phyloP scores from a whole-genome alignment of 106 monocot species.

The Posidonia australis region DNA sequence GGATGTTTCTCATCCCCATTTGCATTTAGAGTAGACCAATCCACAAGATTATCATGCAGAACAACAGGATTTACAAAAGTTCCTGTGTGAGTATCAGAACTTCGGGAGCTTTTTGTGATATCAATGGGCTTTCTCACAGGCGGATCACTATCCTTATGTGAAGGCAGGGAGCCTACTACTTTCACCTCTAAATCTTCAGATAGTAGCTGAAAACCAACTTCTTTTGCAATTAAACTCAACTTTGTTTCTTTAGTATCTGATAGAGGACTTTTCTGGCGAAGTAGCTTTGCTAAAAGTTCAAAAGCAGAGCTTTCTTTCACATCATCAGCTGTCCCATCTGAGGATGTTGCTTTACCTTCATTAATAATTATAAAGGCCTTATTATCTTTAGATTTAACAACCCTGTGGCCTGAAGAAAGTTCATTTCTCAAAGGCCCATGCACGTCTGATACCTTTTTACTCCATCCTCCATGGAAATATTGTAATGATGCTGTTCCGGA shows the following conservation, averaged over 20 bases:
- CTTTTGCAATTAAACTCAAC: conserved; percentile 79
- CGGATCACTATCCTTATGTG: conserved; percentile 6
- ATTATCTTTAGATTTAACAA: conserved; percentile 42
- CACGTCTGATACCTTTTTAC: conserved; percentile 12
- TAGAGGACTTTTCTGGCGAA: conserved; percentile 35
- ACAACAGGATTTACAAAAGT: conserved; percentile 2
- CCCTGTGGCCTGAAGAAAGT: conserved; percentile 16
- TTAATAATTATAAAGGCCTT: conserved; percentile 42
- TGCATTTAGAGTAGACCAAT: conserved; percentile 3
- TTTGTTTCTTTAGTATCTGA: conserved; percentile 38
- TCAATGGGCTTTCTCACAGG: neutral
- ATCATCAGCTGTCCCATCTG: conserved; percentile 13
- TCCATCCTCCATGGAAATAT: conserved; percentile 4
- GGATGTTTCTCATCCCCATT: conserved; percentile 19
- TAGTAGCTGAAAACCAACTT: conserved; percentile 76
- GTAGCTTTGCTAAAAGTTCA: conserved; percentile 42
- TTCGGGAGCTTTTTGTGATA: conserved; percentile 10
- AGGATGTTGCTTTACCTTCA: conserved; percentile 33
- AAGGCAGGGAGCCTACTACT: conserved; percentile 27
- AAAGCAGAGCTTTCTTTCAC: conserved; percentile 25
- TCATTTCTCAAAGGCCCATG: conserved; percentile 1
- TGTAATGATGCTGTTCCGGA: conserved; percentile 2
- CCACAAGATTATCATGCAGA: conserved; percentile 6
- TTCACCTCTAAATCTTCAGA: conserved; percentile 89
- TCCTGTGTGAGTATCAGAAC: conserved; percentile 8